Conservation (phyloP, 495 filamentous ascomycete genomes). For the Usnea hakonensis region DNA sequence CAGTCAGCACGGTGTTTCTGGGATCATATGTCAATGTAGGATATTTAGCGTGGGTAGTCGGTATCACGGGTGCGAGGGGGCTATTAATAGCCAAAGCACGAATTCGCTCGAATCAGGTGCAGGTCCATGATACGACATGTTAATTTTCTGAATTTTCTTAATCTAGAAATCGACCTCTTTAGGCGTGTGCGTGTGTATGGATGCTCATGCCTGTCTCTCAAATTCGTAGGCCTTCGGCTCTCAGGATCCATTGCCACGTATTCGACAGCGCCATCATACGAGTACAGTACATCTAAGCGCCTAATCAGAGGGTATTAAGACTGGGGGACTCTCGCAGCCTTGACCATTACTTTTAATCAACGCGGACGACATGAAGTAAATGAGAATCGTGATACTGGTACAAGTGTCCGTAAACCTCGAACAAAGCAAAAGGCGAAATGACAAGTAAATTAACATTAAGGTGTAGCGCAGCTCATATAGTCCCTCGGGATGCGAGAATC, state of each 20-base stretch:
- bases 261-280: neutral
- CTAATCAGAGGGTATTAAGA: slow-evolving; percentile 11
- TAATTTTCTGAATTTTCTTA: neutral
- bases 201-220: neutral
- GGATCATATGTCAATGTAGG: neutral
- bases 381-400: slow-evolving; percentile 13
- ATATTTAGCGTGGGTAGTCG: neutral
- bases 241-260: neutral
- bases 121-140: neutral
- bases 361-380: neutral
- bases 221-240: neutral
- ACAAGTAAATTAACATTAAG: slow-evolving; percentile 7
- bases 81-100: neutral
- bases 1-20: neutral
- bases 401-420: neutral
- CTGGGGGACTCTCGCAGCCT: neutral
- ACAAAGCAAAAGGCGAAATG: neutral
- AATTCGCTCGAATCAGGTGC: neutral
- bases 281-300: slow-evolving; percentile 7
- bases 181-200: neutral
- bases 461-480: neutral
- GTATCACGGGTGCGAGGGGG: neutral
- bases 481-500: neutral
- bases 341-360: slow-evolving; percentile 6
- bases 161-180: neutral